Base-by-base conservation (phyloP, 148 eudicot species). In the Dysphania ambrosioides region DNA sequence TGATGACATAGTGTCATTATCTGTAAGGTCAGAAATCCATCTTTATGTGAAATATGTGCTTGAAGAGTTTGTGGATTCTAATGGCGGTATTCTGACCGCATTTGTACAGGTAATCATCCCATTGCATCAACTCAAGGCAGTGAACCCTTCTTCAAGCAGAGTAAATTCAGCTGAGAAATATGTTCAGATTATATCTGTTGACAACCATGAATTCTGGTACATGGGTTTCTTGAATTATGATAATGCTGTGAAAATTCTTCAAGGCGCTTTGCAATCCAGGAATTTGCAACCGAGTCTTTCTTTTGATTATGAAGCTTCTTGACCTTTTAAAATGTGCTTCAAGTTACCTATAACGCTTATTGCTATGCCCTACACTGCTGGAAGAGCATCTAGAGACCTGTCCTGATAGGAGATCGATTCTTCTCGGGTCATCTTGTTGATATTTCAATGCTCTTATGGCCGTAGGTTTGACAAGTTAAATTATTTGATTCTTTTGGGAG, bases 201-300 rank as follows among this genome's bases (percentile, higher is more conserved):
- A 93, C 73, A 86, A 86, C 72, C 98, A 91, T 75, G 98, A 93
- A 76, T 93, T 93, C 81, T 93, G 98, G 98, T 91, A 83, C 85
- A 89, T 93, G 98, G 96, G 98, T 10, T 93, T 93, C 77, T 77
- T 93, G 65, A 82, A 89, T 66, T 91, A 93, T 59, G 88, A 82
- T 10, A 72, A 86, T 69, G 98, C 96, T 23, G 93, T 87, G 24
- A 62, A 68, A 66, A 75, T 76, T 80, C 86, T 93, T 36, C 85
- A 80, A 79, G 88, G 77, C 21, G 86, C 85, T 47, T 83, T 90
- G 59, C 81, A 85, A 61, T 77, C 77, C 40, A 71, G 79, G 63
- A 68, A 72, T 60, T 26, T 77, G 64, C 86, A 87, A 36, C 72
- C 92, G 85, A 85, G 44, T 56, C 53, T 44, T 36, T n/a, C n/a